These are phyloP conservation scores for Otatea glauca DNA, from an alignment of 176 grass and related monocot species.

Conservation along the genomic window DNA sequence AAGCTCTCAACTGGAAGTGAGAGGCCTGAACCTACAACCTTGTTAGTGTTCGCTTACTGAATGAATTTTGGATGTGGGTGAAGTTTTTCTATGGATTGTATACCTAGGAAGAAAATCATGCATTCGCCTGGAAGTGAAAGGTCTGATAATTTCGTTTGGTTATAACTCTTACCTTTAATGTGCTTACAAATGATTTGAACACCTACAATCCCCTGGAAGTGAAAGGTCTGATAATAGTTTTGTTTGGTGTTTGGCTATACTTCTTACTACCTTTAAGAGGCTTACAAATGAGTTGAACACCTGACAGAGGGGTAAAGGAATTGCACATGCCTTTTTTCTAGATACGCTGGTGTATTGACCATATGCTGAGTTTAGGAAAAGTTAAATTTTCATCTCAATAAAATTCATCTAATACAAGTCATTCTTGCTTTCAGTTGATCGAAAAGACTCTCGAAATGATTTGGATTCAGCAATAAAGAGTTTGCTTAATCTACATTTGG, in stretches of 20 bases:
- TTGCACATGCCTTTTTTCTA: background rate
- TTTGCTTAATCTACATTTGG: constrained; percentile 46
- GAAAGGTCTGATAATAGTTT: background rate
- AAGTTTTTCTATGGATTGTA: background rate
- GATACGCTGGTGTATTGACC: background rate
- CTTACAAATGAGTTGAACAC: background rate
- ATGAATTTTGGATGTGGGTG: background rate
- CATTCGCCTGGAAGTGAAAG: background rate
- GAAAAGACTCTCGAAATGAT: constrained; percentile 47
- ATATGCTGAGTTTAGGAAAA: background rate
- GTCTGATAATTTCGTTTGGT: background rate
- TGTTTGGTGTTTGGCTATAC: background rate
- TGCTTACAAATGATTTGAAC: background rate
- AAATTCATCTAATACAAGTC: background rate
- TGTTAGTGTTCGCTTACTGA: background rate
- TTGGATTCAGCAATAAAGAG: constrained; percentile 48
- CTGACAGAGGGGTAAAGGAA: background rate
- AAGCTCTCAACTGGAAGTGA: no score
- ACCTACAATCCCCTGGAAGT: background rate
- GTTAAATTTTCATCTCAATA: background rate
- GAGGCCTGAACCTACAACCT: no score
- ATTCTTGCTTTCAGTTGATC: background rate
- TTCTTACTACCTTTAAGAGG: background rate
- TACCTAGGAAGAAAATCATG: background rate
- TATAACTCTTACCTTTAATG: background rate